These are phyloP conservation scores for Suhomyces bokatorum DNA, from an alignment of 1,139 yeast genomes.

Conservation along the genomic window DNA sequence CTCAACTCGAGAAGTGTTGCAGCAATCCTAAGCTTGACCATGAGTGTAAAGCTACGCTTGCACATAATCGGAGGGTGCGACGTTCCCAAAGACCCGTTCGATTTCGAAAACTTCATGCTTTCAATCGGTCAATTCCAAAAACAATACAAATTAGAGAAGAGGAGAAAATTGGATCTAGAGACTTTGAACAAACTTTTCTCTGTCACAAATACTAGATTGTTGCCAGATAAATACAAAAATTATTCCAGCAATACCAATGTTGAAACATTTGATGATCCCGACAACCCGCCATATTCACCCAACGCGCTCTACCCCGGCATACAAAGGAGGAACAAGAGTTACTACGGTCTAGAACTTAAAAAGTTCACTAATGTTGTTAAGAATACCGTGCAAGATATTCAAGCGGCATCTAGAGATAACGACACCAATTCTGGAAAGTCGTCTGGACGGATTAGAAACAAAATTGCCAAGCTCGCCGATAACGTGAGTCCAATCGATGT, in stretches of 20 bases:
- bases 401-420: constrained; percentile 30
- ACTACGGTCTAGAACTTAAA: constrained; percentile 52
- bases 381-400: constrained; percentile 68
- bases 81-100: constrained; percentile 86
- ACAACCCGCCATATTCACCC: constrained; percentile 1
- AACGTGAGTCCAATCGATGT: constrained; percentile 41
- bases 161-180: constrained; percentile 60
- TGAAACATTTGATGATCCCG: constrained; percentile 6
- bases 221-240: constrained; percentile 26
- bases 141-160: constrained; percentile 57
- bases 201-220: constrained; percentile 52
- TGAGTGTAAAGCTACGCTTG: constrained; percentile 67
- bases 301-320: constrained; percentile 4
- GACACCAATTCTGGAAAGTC: constrained; percentile 26
- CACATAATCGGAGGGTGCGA: constrained; percentile 69
- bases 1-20: constrained; percentile 69
- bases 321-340: constrained; percentile 27
- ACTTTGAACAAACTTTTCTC: constrained; percentile 63
- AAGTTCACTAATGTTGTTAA: constrained; percentile 69
- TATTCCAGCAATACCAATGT: constrained; percentile 3
- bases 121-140: constrained; percentile 71
- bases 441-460: constrained; percentile 34
- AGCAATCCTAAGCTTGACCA: constrained; percentile 30
- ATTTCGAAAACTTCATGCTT: constrained; percentile 62
- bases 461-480: constrained; percentile 41